These are phyloP conservation scores for Tricholoma hemisulphureum DNA, from an alignment of 768 basidiomycete genomes.

Conservation along the genomic window DNA sequence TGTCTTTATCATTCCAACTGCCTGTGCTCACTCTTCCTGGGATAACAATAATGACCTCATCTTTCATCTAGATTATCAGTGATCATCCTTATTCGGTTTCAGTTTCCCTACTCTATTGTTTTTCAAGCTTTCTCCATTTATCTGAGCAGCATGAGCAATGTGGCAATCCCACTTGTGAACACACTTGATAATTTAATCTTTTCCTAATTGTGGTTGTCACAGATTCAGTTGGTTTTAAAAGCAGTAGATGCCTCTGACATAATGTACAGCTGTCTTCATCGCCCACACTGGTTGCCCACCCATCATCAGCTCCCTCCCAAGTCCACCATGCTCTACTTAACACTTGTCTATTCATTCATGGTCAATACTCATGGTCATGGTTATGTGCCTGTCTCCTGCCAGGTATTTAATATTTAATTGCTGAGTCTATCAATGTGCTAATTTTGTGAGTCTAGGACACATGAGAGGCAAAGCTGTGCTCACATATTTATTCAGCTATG, in stretches of 20 bases:
- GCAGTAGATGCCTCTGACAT: neutral
- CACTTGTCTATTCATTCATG: neutral
- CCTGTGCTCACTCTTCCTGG: neutral
- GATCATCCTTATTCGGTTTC: neutral
- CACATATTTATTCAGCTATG: neutral
- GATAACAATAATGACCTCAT: neutral
- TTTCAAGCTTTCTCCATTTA: neutral
- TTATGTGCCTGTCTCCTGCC: neutral
- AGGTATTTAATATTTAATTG: neutral
- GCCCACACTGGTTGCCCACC: neutral
- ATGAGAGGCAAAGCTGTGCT: neutral
- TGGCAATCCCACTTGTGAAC: neutral
- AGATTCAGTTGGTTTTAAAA: neutral
- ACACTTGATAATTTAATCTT: neutral
- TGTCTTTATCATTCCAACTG: neutral
- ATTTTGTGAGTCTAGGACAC: neutral
- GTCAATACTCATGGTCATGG: neutral
- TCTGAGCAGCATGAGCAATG: neutral
- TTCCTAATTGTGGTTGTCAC: too few relatives aligned
- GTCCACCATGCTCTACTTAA: neutral
- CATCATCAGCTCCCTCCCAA: neutral
- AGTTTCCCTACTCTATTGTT: neutral
- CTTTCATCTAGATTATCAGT: neutral
- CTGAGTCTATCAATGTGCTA: neutral
- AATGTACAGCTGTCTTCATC: neutral